Base-by-base conservation (phyloP, 257 asterid species). In the Cruciata laevipes region DNA sequence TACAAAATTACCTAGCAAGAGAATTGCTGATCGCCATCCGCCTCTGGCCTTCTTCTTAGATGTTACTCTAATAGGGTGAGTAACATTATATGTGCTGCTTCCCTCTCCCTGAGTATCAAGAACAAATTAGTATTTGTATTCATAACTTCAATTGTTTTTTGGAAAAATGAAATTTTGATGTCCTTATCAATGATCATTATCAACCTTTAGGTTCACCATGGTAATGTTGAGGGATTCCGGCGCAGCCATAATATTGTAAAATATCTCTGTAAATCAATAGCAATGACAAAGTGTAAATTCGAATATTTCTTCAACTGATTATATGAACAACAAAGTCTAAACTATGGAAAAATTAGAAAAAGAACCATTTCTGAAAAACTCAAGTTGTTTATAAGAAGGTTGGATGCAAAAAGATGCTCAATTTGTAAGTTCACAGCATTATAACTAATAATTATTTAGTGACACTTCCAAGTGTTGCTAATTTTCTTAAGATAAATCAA, bases 1-100 rank as follows among this genome's bases (percentile, higher is more conserved):
- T 7, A 33, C 6, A 67, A 30, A 42, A 14, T 6, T 83, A 90
- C 97, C 97, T 53, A 91, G 74, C 70, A 89, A 69, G 38, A 88
- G 82, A 55, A 78, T 67, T 63, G 93, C 96, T 25, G 74, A 82
- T 47, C 37, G 27, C 93, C 96, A 91, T 68, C 91, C 90, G 31
- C 93, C 92, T 1, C 55, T 32, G 32, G 27, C 38, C 49, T 80
- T 78, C 69, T 61, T 81, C 59, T 62, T 66, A 7, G 72, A 51
- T 52, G 38, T 16, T n/a, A 1, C 25, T 57, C 67, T 37, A 16
- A 38, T 40, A 21, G 25, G 49, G 20, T 56, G 7, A 16, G 53
- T 4, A 14, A 8, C 61, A 61, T 68, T 23, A n/a, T 42, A 42
- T 64, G 44, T 7, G 12, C 47, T 38, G 35, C 7, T 35, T 55